Conservation (phyloP, 495 filamentous ascomycete genomes). For the Lophium mytilinum region DNA sequence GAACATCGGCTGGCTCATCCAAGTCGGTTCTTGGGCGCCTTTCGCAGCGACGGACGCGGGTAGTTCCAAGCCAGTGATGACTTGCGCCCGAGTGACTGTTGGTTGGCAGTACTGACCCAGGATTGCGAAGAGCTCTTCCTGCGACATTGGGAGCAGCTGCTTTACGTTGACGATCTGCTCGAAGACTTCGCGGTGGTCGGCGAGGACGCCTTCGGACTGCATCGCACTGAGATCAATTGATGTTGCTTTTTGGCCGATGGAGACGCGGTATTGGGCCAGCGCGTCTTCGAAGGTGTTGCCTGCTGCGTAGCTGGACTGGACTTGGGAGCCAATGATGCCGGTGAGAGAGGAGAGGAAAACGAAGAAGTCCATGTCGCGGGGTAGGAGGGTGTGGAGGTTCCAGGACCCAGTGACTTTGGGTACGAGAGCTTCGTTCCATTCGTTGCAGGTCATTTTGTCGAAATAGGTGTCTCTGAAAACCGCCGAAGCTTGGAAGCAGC, state of each 20-base stretch:
- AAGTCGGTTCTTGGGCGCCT: too few species aligned
- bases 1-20: too few species aligned
- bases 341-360: slow-evolving; percentile 8
- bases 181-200: not conserved
- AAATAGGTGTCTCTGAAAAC: slow-evolving; percentile 1
- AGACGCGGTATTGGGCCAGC: slow-evolving; percentile 1
- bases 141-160: not conserved
- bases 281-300: slow-evolving; percentile 9
- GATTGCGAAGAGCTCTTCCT: slow-evolving; percentile 3
- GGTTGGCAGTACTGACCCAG: not conserved
- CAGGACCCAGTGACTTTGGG: slow-evolving; percentile 10
- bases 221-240: slow-evolving; percentile 5
- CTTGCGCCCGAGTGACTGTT: not conserved
- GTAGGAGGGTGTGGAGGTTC: slow-evolving; percentile 6
- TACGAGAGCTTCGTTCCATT: not conserved
- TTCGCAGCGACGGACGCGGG: too few species aligned
- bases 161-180: not conserved
- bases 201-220: not conserved
- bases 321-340: slow-evolving; percentile 5
- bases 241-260: not conserved
- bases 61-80: too few species aligned
- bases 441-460: slow-evolving; percentile 1
- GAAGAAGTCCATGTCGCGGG: slow-evolving; percentile 5
- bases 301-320: slow-evolving; percentile 11
- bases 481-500: slow-evolving; percentile 2